Evolutionary conservation across 805 yeast genomes (phyloP), one percentile per base, ranked within the genome.

Genomic region (Saturnispora dispora): DNA sequence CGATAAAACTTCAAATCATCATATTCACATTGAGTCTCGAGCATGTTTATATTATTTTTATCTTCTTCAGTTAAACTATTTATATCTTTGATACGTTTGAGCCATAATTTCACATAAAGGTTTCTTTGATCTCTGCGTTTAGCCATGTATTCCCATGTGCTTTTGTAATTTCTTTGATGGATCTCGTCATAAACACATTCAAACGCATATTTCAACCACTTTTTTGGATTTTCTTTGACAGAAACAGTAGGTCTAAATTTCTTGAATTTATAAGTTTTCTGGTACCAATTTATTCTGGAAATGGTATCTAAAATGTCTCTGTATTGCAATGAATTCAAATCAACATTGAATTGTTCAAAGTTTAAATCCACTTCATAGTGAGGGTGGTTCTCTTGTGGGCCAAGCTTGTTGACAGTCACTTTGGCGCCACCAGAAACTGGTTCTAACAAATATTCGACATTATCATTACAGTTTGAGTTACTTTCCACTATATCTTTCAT

Each of bases 381-480:
- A 6, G 93, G 93, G 22, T 67, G 60, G 0, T 71, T 64, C 44
- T 79, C 83, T 0, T 91, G 82, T 1, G 93, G 75, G 1, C 93
- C 93, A 4, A 72, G 64, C 63, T 93, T 93, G 67, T 87, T 87
- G 15, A 93, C 70, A 0, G 89, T 82, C 33, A 95, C 67, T 60
- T 82, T 84, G 36, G 98, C 98, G 41, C 75, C 72, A 25, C 98
- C 98, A 9, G 88, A 80, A 1, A 93, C 96, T 0, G 99, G 99
- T 52, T 83, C 78, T 53, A 93, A 68, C 8, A 93, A 69, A 58
- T 74, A 84, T 57, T 83, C 85, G 30, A 73, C 64, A 22, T 63
- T 61, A 13, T 50, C 37, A n/a, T 56, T 56, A 36, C 50, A 43
- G 15, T 55, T 45, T 3, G 58, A 52, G n/a, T 53, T 52, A 7